Evolutionary conservation across 345 rosid species (phyloP), one percentile per base, ranked within the genome.

Genomic region (Hypericum androsaemum): DNA sequence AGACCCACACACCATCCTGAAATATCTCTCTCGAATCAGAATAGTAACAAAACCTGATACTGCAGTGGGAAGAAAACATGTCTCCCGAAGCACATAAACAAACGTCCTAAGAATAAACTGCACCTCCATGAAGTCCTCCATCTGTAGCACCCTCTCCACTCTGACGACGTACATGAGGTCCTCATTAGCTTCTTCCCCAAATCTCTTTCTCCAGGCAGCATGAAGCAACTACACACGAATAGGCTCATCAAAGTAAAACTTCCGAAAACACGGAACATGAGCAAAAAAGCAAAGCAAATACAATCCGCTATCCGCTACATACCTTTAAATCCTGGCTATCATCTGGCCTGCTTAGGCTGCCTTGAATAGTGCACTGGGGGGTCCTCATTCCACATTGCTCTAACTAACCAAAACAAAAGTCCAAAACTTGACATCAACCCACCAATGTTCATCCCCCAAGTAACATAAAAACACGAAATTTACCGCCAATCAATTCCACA

Each of bases 101-200:
- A 35, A 48, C 39, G 38, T 22, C 32, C 32, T 22, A 7, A 48
- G 37, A 10, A 43, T 22, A 52, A 41, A 39, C 32, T 41, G 15
- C 63, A 89, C 97, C 97, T 86, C 97, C 70, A 74, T 77, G 70
- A 84, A 80, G 71, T 86, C 88, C 71, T 84, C 95, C 62, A 80
- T 78, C 60, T 89, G 97, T 37, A 82, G 86, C n/a, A 89, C 80
- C 36, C 78, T 62, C 49, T 89, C 90, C n/a, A 84, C 81, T 16
- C 69, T 64, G 64, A 89, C 68, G 43, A 73, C 63, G 63, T 75
- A 77, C 44, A 89, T 44, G 55, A 62, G 77, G 40, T 77, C 81
- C 50, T 68, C 78, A 54, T 73, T 76, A 32, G 71, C 83, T 54
- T 74, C 80, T 62, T 77, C 82, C 5, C 89, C 94, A 68, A 86